Evolutionary conservation across 106 monocot genomes (phyloP), one percentile per base, ranked within the genome.

Genomic region (Acorus calamus): DNA sequence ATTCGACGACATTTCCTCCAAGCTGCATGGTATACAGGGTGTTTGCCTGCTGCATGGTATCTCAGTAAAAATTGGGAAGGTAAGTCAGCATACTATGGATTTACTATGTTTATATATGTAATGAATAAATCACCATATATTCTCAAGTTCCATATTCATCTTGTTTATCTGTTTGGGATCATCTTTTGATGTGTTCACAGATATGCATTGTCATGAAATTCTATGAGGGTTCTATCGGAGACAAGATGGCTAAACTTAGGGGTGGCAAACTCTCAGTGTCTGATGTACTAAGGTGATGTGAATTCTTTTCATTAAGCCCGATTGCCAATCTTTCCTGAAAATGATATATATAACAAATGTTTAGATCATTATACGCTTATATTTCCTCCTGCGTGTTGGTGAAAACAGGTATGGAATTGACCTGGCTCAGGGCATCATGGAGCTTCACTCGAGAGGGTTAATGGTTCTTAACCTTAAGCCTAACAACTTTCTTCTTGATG

Each of bases 181-280:
- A 9, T 10, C 14, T 52, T 54, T 54, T 10, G 4, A 13, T 59
- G 6, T 11, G 2, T 51, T 74, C 77, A 43, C 65, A 94, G 94
- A 52, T 81, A 2, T 89, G 93, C 67, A 79, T 94, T 61, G 86
- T 65, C 49, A 94, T 94, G 93, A 94, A 89, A 60, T 94, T 84
- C 63, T 84, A 82, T 71, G 89, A 94, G 62, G 89, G 94, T 58
- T 94, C 94, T 51, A 55, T 94, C 52, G 94, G 94, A 8, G 94
- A 94, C 66, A 94, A 84, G 72, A 84, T 90, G 81, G 80, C 89
- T 66, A 81, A 70, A 44, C 69, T 76, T 67, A 86, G 82, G 74
- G 80, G 71, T 43, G 94, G 94, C 66, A 89, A 60, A 60, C 79
- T 94, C 66, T 60, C 84, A 43, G 57, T 90, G 3, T 56, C 72